Base-by-base conservation (phyloP, 345 rosid genomes). In the Rhodomyrtus tomentosa region DNA sequence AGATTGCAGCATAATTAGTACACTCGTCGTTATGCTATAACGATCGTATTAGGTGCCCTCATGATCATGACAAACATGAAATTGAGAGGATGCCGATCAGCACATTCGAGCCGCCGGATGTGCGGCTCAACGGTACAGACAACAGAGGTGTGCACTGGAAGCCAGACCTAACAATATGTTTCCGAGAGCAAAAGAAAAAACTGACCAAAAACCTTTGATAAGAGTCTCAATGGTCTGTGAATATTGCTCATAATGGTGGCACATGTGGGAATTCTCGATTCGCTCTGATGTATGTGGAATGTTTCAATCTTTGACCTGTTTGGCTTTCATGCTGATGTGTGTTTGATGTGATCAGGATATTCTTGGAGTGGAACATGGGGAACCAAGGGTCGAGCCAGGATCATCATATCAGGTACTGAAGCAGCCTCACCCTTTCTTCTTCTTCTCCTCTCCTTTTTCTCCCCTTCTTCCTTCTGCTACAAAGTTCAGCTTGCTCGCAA, bases 321-420 rank as follows among this genome's bases (percentile, higher is more conserved):
- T 20, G 42, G 76, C 76, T 68, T n/a, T 68, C 2, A 32, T 36
- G 9, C 45, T 32, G 76, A 68, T 68, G 32, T 3, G 76, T 8
- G 42, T 32, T 32, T 32, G 9, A 68, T 32, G 42, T 68, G 42
- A 87, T 82, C 82, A 92, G 95, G 89, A 25, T 85, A 68, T 84
- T 83, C 92, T n/a, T 90, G 85, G 96, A 90, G 93, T 62, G 93
- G 90, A 90, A 83, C 90, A 84, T 82, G 87, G 90, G 87, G 84
- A 83, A 85, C 88, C 84, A 91, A 87, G 76, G 49, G 88, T 89
- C 93, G 88, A 86, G 84, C 85, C 80, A 84, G 49, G 88, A 84
- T 84, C 83, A 84, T 82, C 24, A 53, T 84, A 83, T 84, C 87
- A 92, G 96, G 96, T n/a, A n/a, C n/a, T n/a, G n/a, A n/a, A n/a